Evolutionary conservation across 441 rosid species (phyloP), one percentile per base, ranked within the genome.

Genomic region (Eruca vesicaria): DNA sequence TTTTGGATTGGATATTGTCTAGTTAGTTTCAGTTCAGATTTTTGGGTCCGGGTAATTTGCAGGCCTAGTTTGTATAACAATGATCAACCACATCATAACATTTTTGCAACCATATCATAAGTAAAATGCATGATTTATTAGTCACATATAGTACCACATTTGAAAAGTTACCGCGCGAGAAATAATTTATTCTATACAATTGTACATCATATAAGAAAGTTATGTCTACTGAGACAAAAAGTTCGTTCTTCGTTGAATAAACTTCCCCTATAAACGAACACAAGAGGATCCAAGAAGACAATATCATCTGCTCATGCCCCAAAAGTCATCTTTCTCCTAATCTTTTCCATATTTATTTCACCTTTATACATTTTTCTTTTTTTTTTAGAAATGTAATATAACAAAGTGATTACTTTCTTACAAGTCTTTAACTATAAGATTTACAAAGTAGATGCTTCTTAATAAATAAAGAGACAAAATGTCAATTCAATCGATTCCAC

Each of bases 281-380:
- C 76, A 53, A 76, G 32, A 76, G 80, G 71, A 76, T 70, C 80
- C 80, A 76, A 76, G 45, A 71, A 70, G 72, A 71, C 80, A 76
- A 57, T 66, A 64, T 64, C 71, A 70, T 70, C 68, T 76, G 3
- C 32, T 33, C 61, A 70, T 56, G 71, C 60, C 66, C 43, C 72
- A 45, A 64, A 76, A 76, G 80, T 69, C 79, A 10, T 65, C 14
- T 64, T 76, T 64, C 55, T 76, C 66, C 43, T 43, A 64, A 41
- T 33, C 71, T 70, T 76, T 63, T 63, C 21, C 38, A 36, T 56
- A 29, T 64, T 9, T 61, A 28, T 76, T 41, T 7, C 56, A 63
- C 63, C 55, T 63, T 63, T 70, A 41, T 20, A 53, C 2, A 29
- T 16, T 50, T 41, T 14, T 18, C 11, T 67, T 43, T 5, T 19